Conservation (phyloP, 2,329 filamentous ascomycete genomes). For the Monilinia fructicola region DNA sequence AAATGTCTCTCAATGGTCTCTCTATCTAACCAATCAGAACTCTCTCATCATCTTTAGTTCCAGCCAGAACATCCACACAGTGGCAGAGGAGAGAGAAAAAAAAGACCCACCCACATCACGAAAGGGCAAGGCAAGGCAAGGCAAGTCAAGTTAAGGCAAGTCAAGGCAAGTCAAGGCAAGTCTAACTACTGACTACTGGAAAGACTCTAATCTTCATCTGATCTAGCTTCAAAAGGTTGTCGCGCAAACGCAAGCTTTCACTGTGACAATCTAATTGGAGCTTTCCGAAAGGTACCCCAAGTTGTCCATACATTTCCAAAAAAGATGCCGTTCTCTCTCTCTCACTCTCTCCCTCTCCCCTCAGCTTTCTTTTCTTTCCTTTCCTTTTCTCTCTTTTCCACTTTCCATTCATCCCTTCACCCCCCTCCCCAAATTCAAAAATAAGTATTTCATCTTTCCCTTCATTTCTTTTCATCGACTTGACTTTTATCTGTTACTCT, state of each 20-base stretch:
- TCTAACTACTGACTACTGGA: no score
- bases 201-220: constrained; percentile 2
- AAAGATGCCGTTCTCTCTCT: constrained; percentile 15
- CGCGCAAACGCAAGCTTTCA: constrained; percentile 20
- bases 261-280: constrained; percentile 25
- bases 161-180: constrained; percentile 1
- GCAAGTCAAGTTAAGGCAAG: constrained; percentile 1
- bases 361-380: constrained; percentile 24
- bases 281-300: constrained; percentile 26
- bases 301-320: constrained; percentile 7
- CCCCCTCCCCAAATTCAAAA: constrained; percentile 26
- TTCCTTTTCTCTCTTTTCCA: constrained; percentile 13
- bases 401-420: background rate
- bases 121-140: background rate
- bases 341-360: constrained; percentile 1
- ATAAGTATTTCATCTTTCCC: constrained; percentile 28
- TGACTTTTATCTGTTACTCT: constrained; percentile 13
- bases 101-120: constrained; percentile 1
- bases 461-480: constrained; percentile 19
- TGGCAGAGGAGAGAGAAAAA: background rate
- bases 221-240: constrained; percentile 20
- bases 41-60: background rate
- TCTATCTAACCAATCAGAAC: constrained; percentile 10
- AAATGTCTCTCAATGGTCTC: constrained; percentile 10
- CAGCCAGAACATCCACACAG: no score